Base-by-base conservation (phyloP, 345 rosid species). In the Odontarrhena argentea region DNA sequence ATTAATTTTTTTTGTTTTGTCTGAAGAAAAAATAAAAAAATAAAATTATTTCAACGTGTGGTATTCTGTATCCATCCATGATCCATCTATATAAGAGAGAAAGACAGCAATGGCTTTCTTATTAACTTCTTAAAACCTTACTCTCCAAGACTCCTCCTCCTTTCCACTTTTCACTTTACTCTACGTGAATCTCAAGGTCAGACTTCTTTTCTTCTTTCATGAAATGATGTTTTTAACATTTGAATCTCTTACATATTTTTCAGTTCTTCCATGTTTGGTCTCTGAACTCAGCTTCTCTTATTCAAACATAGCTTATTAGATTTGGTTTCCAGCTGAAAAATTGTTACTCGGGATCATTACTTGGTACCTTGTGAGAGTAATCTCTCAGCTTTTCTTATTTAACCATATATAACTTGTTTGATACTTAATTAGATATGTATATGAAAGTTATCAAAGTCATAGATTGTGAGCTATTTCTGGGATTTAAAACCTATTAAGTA, bases 101-200 rank as follows among this genome's bases (percentile, higher is more conserved):
- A 45, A 38, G 73, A 53, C 45, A 40, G 35, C 68, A 52, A 52
- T 67, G 56, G 40, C 77, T 73, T 65, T 65, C 61, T 65, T 73
- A 42, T 42, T 2, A 71, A 53, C 66, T 11, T 72, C 46, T 25
- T 25, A 58, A 18, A 65, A 66, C 77, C 77, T 67, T 66, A 67
- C 68, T 60, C 68, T 53, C 25, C 42, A 67, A 60, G 45, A 60
- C 13, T 50, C 11, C 50, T 59, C 11, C 56, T 66, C 55, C 25
- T 47, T 59, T 26, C 9, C 25, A 10, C 67, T 65, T 65, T 22
- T 67, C 24, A 34, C 60, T 41, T 15, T 14, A 24, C 70, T 52
- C 46, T 44, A 32, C 71, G 41, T 64, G 14, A 57, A 34, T 28
- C 43, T 60, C 63, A 59, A 73, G 76, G 71, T 73, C 58, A 49